Conservation (phyloP, 371 early-diverging fungal species). For the Zopfochytrium polystomum region DNA sequence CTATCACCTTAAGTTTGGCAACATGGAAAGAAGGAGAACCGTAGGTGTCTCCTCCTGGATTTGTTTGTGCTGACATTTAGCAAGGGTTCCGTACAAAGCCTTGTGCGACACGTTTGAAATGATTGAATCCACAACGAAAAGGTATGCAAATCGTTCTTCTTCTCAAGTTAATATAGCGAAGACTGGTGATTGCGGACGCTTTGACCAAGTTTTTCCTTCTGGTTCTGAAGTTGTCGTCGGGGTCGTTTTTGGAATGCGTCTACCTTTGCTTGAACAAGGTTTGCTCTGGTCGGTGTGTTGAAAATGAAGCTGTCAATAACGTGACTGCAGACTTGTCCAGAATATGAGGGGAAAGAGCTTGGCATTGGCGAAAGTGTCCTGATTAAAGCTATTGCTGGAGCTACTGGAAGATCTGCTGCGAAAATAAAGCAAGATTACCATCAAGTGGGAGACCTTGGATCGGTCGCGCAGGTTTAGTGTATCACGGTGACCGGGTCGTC, state of each 20-base stretch:
- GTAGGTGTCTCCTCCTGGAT: no score
- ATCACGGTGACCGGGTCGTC: slow-evolving; percentile 52
- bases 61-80: no score
- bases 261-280: slow-evolving; percentile 93
- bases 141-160: slow-evolving; percentile 30
- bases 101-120: slow-evolving; percentile 84
- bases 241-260: slow-evolving; percentile 70
- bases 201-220: slow-evolving; percentile 71
- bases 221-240: slow-evolving; percentile 68
- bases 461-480: slow-evolving; percentile 72
- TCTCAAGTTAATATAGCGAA: slow-evolving; percentile 8
- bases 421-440: slow-evolving; percentile 78
- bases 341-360: slow-evolving; percentile 93
- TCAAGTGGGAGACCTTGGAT: slow-evolving; percentile 87
- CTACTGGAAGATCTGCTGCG: slow-evolving; percentile 74
- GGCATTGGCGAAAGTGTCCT: slow-evolving; percentile 94
- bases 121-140: slow-evolving; percentile 78
- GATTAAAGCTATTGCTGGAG: slow-evolving; percentile 89
- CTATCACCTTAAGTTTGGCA: no score
- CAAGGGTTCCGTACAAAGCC: slow-evolving; percentile 74
- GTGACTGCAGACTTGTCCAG: slow-evolving; percentile 73
- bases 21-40: no score
- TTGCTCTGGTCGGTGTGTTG: slow-evolving; percentile 1
- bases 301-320: neutral
- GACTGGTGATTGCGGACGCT: slow-evolving; percentile 78